A percentile compares a stretch with the other conserved stretches of the same genome.
phyloP scores from a whole-genome alignment of 2,329 filamentous ascomycete species.

The Didymosphaeria variabile region DNA sequence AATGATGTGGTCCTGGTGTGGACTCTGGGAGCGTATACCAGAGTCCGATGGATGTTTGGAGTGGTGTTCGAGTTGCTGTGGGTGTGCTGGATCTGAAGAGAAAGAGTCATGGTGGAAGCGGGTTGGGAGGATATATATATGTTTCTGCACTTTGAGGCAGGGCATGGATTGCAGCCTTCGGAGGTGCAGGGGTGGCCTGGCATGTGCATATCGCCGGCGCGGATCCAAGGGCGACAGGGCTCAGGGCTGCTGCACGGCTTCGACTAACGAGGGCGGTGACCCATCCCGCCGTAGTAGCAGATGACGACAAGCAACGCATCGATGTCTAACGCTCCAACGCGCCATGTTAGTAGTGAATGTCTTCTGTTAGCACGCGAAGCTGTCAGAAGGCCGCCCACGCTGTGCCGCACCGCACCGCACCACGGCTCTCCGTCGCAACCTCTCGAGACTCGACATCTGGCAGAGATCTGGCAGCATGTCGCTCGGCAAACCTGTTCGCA shows the following conservation, averaged over 20 bases:
- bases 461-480: not conserved
- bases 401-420: no score
- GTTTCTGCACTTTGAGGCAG: conserved; percentile 36
- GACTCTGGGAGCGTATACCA: conserved; percentile 24
- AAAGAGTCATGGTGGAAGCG: conserved; percentile 34
- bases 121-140: conserved; percentile 39
- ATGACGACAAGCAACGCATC: conserved; percentile 39
- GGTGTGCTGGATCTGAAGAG: conserved; percentile 23
- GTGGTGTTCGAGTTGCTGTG: conserved; percentile 17
- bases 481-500: conserved; percentile 2
- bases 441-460: not conserved
- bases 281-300: conserved; percentile 19
- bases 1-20: conserved; percentile 33
- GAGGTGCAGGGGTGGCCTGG: conserved; percentile 36
- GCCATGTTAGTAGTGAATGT: not conserved
- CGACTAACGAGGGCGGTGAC: conserved; percentile 44
- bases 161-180: conserved; percentile 29
- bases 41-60: conserved; percentile 21
- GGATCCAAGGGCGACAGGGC: conserved; percentile 22
- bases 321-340: conserved; percentile 1
- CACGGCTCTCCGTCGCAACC: not conserved
- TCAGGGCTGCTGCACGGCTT: conserved; percentile 6
- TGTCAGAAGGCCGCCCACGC: conserved; percentile 9
- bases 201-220: conserved; percentile 23
- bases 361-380: conserved; percentile 1